A percentile compares a stretch with the other conserved stretches of the same genome.
Evolutionary conservation across 1,139 yeast genomes (phyloP).

Genomic region (Pichia sp.): DNA sequence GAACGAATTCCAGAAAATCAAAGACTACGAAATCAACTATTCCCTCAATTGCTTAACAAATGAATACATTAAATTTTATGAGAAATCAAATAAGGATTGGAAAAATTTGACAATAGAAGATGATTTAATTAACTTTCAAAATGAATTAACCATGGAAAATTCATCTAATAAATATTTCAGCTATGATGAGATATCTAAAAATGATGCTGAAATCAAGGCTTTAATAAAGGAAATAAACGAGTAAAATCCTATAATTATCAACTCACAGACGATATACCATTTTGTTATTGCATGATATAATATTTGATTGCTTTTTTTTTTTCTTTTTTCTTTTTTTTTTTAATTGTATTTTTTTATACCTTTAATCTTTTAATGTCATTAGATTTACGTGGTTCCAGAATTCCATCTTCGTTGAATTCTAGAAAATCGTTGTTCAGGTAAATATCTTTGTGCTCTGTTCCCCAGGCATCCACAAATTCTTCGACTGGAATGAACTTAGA

Average conservation of each 20-base stretch:
- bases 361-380: background rate
- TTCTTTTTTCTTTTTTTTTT: background rate
- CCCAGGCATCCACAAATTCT: conserved; percentile 43
- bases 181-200: conserved; percentile 20
- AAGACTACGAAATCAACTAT: conserved; percentile 65
- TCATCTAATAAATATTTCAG: conserved; percentile 13
- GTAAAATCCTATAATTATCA: background rate
- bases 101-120: conserved; percentile 29
- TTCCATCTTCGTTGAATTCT: conserved; percentile 17
- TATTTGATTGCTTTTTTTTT: background rate
- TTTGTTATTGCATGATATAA: background rate
- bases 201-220: conserved; percentile 15
- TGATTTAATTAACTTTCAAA: background rate
- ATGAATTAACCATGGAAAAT: conserved; percentile 1
- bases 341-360: background rate
- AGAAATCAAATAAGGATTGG: conserved; percentile 68
- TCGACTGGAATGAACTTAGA: conserved; percentile 35
- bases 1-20: conserved; percentile 73
- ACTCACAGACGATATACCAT: background rate
- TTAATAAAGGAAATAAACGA: conserved; percentile 7
- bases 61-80: conserved; percentile 68
- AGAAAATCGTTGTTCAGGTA: conserved; percentile 24
- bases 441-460: conserved; percentile 30
- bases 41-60: conserved; percentile 67
- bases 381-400: conserved; percentile 2